Evolutionary conservation across 352 stramenopile genomes (phyloP).

Genomic region (Pythium phragmitis): DNA sequence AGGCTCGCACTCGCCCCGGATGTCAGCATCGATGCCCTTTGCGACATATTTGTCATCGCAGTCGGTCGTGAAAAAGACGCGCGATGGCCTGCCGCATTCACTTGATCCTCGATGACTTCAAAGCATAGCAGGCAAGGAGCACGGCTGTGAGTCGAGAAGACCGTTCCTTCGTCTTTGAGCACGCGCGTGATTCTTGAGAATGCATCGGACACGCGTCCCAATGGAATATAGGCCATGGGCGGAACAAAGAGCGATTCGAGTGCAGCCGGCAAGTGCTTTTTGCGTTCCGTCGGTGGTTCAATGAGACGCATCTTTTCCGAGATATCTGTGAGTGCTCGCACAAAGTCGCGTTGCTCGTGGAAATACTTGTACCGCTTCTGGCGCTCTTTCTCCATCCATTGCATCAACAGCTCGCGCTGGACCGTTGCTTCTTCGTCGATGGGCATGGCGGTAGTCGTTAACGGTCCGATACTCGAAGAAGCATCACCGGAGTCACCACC

Average conservation of each 20-base stretch:
- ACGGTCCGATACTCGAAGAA: background rate
- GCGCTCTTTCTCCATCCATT: slow-evolving; percentile 79
- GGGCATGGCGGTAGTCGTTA: background rate
- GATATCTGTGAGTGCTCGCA: slow-evolving; percentile 66
- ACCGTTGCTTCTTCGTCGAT: slow-evolving; percentile 24
- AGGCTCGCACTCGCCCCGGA: slow-evolving; percentile 20
- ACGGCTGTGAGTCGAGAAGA: slow-evolving; percentile 81
- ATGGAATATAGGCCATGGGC: slow-evolving; percentile 74
- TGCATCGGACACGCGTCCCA: slow-evolving; percentile 66
- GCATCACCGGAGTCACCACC: background rate
- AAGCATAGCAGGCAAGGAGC: slow-evolving; percentile 76
- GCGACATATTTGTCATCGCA: background rate
- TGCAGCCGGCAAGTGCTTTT: slow-evolving; percentile 52
- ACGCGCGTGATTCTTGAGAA: slow-evolving; percentile 71
- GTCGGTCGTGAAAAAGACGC: slow-evolving; percentile 22
- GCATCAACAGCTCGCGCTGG: slow-evolving; percentile 52
- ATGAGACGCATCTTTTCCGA: slow-evolving; percentile 70
- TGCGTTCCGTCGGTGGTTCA: slow-evolving; percentile 61
- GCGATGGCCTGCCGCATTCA: slow-evolving; percentile 55
- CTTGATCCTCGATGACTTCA: slow-evolving; percentile 75
- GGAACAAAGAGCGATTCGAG: slow-evolving; percentile 49
- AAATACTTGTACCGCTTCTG: slow-evolving; percentile 83
- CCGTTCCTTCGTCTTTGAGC: slow-evolving; percentile 65
- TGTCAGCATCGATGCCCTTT: slow-evolving; percentile 1
- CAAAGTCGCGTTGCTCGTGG: slow-evolving; percentile 75